Evolutionary conservation across 106 monocot genomes (phyloP).

Genomic region (Dactylorhiza incarnata): DNA sequence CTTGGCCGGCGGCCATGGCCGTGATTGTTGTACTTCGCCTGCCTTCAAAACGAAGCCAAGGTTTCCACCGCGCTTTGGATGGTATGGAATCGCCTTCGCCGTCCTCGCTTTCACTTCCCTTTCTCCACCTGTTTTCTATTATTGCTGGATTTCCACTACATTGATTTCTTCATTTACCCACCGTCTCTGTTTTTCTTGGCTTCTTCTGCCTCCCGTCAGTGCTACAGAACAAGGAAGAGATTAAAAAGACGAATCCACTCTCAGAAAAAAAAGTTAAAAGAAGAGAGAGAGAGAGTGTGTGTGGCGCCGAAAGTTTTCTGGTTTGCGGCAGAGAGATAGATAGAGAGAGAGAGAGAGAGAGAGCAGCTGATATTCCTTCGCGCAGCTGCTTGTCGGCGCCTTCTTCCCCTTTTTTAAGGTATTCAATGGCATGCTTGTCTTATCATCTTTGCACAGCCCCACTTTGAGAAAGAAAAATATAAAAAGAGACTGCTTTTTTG

Average conservation of each 20-base stretch:
- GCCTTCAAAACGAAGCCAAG: background rate
- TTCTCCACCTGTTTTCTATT: background rate
- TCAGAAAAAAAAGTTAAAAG: background rate
- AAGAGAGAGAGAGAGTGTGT: background rate
- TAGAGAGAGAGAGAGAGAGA: background rate
- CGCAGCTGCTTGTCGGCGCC: constrained; percentile 1
- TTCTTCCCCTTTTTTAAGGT: background rate
- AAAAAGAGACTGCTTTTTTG: background rate
- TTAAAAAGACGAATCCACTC: background rate
- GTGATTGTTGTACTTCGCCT: background rate
- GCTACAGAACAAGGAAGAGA: background rate
- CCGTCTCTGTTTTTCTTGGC: background rate
- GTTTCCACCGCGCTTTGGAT: background rate
- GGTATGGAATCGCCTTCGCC: constrained; percentile 8
- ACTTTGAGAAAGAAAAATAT: background rate
- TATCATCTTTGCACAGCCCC: background rate
- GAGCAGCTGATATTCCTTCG: constrained; percentile 1
- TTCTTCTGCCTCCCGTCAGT: background rate
- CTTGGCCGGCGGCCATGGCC: background rate
- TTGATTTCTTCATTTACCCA: background rate
- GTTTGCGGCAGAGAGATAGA: background rate
- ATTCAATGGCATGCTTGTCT: background rate
- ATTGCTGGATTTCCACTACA: constrained; percentile 5
- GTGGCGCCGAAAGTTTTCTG: background rate
- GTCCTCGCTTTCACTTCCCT: background rate